Conservation (phyloP, 768 basidiomycete genomes). For the Rhodotorula kratochvilovae region DNA sequence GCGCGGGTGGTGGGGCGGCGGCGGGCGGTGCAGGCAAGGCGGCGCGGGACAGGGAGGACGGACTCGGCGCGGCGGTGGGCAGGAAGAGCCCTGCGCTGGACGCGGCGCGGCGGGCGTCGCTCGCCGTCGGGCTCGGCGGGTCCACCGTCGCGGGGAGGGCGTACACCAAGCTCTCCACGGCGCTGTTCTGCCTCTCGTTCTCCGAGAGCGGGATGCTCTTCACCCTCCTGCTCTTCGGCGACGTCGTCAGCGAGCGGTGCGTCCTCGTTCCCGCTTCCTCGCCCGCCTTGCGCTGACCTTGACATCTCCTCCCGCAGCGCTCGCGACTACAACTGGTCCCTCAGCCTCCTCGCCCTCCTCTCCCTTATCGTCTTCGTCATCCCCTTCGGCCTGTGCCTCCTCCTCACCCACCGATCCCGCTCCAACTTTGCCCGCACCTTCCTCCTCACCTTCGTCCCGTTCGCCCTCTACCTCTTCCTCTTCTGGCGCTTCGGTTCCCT, state of each 20-base stretch:
- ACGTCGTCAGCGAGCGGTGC: constrained; percentile 36
- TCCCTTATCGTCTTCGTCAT: constrained; percentile 42
- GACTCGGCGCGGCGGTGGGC: not conserved
- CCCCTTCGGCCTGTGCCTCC: constrained; percentile 42
- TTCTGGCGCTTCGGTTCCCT: constrained; percentile 39
- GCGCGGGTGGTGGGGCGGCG: not conserved
- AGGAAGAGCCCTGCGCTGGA: not conserved
- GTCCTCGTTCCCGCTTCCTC: not conserved
- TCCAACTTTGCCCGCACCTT: constrained; percentile 32
- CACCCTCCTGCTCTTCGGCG: constrained; percentile 42
- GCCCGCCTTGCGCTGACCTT: not conserved
- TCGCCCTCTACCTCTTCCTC: constrained; percentile 38
- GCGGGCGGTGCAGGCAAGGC: not conserved
- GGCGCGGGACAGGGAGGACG: not conserved
- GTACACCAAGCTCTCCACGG: constrained; percentile 14
- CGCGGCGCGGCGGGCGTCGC: not conserved
- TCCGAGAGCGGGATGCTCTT: constrained; percentile 43
- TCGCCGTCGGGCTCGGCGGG: not conserved
- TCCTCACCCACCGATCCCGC: constrained; percentile 36
- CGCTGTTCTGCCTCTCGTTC: constrained; percentile 42
- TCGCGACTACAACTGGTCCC: constrained; percentile 42
- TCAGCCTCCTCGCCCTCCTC: constrained; percentile 40
- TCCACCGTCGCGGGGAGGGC: not conserved
- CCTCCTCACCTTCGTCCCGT: constrained; percentile 38
- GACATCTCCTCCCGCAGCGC: constrained; percentile 11